Percentiles rank a stretch among this genome's conserved stretches.
These are phyloP conservation scores for Datisca glomerata DNA, from an alignment of 306 rosid species.

Conservation along the genomic window DNA sequence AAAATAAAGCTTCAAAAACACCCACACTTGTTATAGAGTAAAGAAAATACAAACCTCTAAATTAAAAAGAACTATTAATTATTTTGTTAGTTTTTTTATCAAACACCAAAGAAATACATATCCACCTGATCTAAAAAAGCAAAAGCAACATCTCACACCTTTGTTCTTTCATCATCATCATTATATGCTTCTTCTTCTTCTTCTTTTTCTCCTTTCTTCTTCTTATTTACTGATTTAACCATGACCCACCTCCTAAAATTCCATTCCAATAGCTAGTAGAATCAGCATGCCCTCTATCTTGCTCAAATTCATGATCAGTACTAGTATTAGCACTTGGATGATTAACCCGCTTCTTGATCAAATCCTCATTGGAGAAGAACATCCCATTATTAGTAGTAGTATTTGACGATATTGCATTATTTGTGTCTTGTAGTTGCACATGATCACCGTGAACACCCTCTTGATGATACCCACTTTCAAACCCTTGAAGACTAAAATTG, in stretches of 20 bases:
- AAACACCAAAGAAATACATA: neutral
- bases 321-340: no score
- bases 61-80: neutral
- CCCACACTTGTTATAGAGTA: neutral
- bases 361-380: conserved; percentile 6
- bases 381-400: no score
- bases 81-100: neutral
- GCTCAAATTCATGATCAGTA: conserved; percentile 1
- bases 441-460: neutral
- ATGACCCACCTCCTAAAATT: conserved; percentile 13
- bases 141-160: no score
- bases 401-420: no score
- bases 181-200: neutral
- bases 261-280: conserved; percentile 13
- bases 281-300: conserved; percentile 9
- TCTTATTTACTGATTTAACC: neutral
- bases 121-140: neutral
- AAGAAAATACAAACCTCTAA: neutral
- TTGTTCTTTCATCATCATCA: no score
- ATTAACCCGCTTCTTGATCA: conserved; percentile 1
- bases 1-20: neutral
- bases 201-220: neutral
- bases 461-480: conserved; percentile 1
- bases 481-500: neutral
- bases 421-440: neutral